Evolutionary conservation across 139 green algal genomes (phyloP), one percentile per base, ranked within the genome.

Genomic region (Zygnema circumcarinatum): DNA sequence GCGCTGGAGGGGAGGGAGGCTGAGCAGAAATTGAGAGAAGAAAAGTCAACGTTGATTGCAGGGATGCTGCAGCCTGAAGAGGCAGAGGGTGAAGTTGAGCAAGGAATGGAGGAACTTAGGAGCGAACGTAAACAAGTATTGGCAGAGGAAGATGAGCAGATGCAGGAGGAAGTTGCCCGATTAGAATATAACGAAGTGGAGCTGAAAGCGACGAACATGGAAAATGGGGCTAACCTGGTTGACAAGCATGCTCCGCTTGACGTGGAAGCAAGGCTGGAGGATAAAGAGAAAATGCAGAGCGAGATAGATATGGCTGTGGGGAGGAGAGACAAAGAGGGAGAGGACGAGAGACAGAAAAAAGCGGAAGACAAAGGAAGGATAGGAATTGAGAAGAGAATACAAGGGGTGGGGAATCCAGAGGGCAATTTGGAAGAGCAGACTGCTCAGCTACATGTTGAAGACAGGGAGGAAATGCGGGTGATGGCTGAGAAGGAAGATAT

Each of bases 11-110:
- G 20, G 32, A 53, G n/a, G 3, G 47, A 22, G n/a, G n/a, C 16
- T n/a, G 47, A 67, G 74, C n/a, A 38, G 74, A 81, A 31, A 69
- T n/a, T 81, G 74, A 32, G 74, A 81, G 74, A 53, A 81, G n/a
- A 53, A 76, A 36, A n/a, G 68, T 76, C 16, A 36, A 76, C 1
- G 20, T 25, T 62, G 1, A 25, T 20, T 53, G 68, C 38, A 35
- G 68, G 20, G 68, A 76, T 36, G 68, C 16, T 35, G 68, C 20
- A 16, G 68, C 38, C 20, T n/a, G 7, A 53, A 22, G n/a, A 11
- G 16, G 69, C 36, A 40, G 74, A 25, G 74, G 3, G n/a, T 22
- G 3, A 38, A 31, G 74, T 67, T 67, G 74, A 20, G 21, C n/a
- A 53, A 22, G 33, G 39, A 35, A 53, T 53, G 42, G 33, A 42